Evolutionary conservation across 345 rosid genomes (phyloP), one percentile per base, ranked within the genome.

Genomic region (Citropsis articulata): DNA sequence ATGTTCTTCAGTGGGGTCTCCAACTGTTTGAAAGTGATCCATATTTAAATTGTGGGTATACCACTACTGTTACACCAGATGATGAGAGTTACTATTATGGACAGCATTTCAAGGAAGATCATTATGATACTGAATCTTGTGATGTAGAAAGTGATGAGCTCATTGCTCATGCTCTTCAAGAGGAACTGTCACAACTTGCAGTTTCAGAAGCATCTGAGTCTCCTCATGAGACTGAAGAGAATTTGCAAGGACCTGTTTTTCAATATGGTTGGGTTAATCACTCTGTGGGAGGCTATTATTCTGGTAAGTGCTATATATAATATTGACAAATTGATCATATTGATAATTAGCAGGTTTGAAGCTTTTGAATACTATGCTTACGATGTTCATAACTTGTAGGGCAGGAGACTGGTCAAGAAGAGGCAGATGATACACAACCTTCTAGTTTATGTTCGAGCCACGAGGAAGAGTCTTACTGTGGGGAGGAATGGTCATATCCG

Each of bases 181-280:
- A 91, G 81, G 89, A 91, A 71, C 75, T 91, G 56, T 89, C 91
- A 25, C 91, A 88, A 70, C 91, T 91, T 59, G 83, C 91, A 27
- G 87, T 88, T 30, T 83, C 83, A 9, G 89, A 87, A 64, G 75
- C 64, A 69, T 75, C 82, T 22, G 82, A 69, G 19, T 77, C 88
- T 83, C 82, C 83, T 57, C 64, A 38, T 67, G 84, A 66, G 55
- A 75, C 65, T 56, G 83, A 81, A 7, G 86, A 77, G 16, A 82
- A 84, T 22, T 76, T 85, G 80, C 87, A 83, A 81, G 48, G 76
- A 61, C 42, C 81, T 30, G 60, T 64, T 77, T 84, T 82, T 48
- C 80, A 76, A 24, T 83, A 76, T 57, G 81, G 83, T 59, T 91
- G 91, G 90, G 65, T 81, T 31, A 72, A 72, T 30, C 88, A 84